Evolutionary conservation across 805 yeast species (phyloP), one percentile per base, ranked within the genome.

Genomic region (Starmerella kuoi): DNA sequence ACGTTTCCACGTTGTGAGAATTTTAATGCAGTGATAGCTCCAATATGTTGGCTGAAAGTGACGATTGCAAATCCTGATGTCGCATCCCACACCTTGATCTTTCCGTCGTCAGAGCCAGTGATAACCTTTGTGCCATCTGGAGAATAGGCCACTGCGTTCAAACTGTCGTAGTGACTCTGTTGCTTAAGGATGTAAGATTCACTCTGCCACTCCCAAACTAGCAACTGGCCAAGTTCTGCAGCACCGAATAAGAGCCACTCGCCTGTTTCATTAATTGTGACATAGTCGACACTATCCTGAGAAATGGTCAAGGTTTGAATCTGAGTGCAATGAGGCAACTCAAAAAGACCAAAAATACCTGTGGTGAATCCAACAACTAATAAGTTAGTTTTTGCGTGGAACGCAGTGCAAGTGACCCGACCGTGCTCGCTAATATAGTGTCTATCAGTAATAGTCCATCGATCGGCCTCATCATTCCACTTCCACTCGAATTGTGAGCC

Each of bases 201-300:
- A 4, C 94, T 82, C 64, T 91, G 95, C 98, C 98, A 91, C 68
- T 91, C 98, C 68, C 94, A 91, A 0, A 91, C 98, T 44, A 91
- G 64, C 45, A 91, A 65, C 63, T 91, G 98, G n/a, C 98, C 98
- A 23, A 83, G 61, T 56, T 77, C 78, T 26, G 85, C 64, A 0
- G 96, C 86, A 4, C 98, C 98, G 61, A 91, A 83, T 0, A 95
- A 94, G 25, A 91, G 67, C 98, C 98, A 91, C 61, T 91, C 98
- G 26, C 98, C 98, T 5, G 87, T 67, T 2, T 68, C 62, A 59
- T 88, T 91, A 30, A 91, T 72, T 9, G 76, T 62, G 3, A 91
- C 88, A 2, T 86, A 77, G 56, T 82, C 85, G 21, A 91, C 80
- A 2, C 87, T 78, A 54, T 85, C 79, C 56, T 84, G 94, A 2